Evolutionary conservation across 2,329 filamentous ascomycete species (phyloP).

Genomic region (Parascedosporium putredinis): DNA sequence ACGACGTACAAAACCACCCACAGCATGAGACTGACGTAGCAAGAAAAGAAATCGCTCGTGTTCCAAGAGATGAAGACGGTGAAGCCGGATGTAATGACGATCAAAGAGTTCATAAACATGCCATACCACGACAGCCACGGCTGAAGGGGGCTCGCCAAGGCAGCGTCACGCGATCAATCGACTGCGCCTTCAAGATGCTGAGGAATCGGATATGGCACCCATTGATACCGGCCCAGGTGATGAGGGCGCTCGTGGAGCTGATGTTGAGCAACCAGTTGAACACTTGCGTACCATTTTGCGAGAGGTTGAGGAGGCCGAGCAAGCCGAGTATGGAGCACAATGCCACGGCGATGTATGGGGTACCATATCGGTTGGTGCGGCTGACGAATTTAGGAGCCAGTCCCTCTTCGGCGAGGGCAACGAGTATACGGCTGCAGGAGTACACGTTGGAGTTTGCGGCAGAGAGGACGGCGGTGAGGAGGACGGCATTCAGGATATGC

Average conservation of each 20-base stretch:
- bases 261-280: slow-evolving; percentile 69
- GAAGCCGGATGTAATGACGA: slow-evolving; percentile 60
- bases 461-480: slow-evolving; percentile 68
- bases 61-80: slow-evolving; percentile 54
- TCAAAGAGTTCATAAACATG: slow-evolving; percentile 52
- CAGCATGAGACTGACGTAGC: slow-evolving; percentile 54
- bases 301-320: slow-evolving; percentile 59
- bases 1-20: slow-evolving; percentile 49
- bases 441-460: slow-evolving; percentile 72
- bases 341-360: slow-evolving; percentile 51
- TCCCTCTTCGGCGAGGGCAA: slow-evolving; percentile 54
- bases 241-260: slow-evolving; percentile 57
- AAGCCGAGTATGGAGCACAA: slow-evolving; percentile 45
- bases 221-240: slow-evolving; percentile 59
- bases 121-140: slow-evolving; percentile 57
- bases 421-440: slow-evolving; percentile 57
- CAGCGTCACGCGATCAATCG: slow-evolving; percentile 44
- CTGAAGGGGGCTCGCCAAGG: slow-evolving; percentile 53
- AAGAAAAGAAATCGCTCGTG: slow-evolving; percentile 50
- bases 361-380: slow-evolving; percentile 48
- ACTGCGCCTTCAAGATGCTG: slow-evolving; percentile 44
- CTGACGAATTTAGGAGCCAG: slow-evolving; percentile 52
- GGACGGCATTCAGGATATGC: slow-evolving; percentile 65
- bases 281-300: slow-evolving; percentile 43
- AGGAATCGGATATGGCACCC: slow-evolving; percentile 56